These are phyloP conservation scores for Botrytis aclada DNA, from an alignment of 2,329 filamentous ascomycete species.

Conservation along the genomic window DNA sequence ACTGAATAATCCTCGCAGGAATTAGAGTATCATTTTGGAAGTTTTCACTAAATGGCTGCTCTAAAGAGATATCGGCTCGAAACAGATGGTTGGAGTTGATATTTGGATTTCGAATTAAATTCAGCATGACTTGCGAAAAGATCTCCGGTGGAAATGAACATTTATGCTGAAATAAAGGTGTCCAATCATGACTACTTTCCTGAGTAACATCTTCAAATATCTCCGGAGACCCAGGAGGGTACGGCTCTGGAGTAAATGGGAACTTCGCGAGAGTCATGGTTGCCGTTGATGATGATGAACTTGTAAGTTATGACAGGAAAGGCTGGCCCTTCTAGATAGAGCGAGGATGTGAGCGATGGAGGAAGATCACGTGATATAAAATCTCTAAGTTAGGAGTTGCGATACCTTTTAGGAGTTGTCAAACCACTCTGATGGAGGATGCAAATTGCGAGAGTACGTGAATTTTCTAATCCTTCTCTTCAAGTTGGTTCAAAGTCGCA, in stretches of 20 bases:
- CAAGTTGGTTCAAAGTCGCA: not conserved
- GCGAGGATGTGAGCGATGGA: not conserved
- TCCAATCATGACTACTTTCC: conserved; percentile 43
- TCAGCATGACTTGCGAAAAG: conserved; percentile 67
- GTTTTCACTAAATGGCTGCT: conserved; percentile 42
- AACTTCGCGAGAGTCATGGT: not conserved
- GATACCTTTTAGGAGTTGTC: not conserved
- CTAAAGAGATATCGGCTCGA: conserved; percentile 69
- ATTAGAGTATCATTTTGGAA: conserved; percentile 36
- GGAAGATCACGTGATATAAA: not conserved
- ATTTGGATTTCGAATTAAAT: conserved; percentile 76
- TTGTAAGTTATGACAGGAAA: not conserved
- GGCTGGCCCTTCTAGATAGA: not conserved
- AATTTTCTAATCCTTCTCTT: not conserved
- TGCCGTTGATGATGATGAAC: conserved; percentile 14
- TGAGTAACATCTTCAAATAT: conserved; percentile 40
- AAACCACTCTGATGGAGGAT: too few species aligned
- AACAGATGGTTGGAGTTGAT: conserved; percentile 76
- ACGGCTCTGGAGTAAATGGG: conserved; percentile 23
- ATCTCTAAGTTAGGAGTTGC: not conserved
- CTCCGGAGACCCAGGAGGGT: conserved; percentile 38
- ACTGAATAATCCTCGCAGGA: conserved; percentile 43
- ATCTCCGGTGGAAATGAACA: conserved; percentile 62
- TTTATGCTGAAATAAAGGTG: conserved; percentile 51
- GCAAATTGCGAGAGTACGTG: too few species aligned